Evolutionary conservation across 768 basidiomycete species (phyloP), one percentile per base, ranked within the genome.

Genomic region (Lactifluus subvellereus): DNA sequence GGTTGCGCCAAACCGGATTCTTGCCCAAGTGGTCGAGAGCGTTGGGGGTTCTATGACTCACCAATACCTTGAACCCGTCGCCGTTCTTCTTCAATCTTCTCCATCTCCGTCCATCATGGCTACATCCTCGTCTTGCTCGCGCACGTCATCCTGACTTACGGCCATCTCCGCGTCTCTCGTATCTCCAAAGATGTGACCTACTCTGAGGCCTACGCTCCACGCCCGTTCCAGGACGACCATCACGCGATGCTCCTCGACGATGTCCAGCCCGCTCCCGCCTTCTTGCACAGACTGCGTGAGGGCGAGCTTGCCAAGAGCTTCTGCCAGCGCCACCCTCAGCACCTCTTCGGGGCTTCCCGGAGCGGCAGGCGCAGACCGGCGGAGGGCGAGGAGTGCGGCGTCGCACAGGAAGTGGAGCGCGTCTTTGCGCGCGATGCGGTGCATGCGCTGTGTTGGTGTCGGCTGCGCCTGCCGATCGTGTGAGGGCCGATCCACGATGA

Each of bases 371-470:
- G 40, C 43, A 20, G 54, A 40, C 13, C 54, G 59, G 37, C 52
- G 35, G 3, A 66, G 48, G 40, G 59, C 32, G 27, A 61, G 54
- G 3, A 45, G 48, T 11, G 49, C n/a, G 5, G 54, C 55, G 2
- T 64, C 53, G 13, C 63, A 66, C 18, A 66, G 55, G 11, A 60
- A 56, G 38, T 60, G 45, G 14, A 66, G 45, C 37, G 59, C 64
- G 18, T 66, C 64, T 35, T 65, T 66, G 37, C 63, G 59, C 22
- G 51, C 66, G 43, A 65, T 45, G 18, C 63, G 63, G 27, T 53
- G 54, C 1, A 66, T 30, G 18, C 57, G 62, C 14, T 54, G 62
- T 1, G 38, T 13, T 22, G 62, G 38, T 2, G 52, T 55, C 30
- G 35, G 38, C 30, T 42, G 37, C 6, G 22, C 22, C 22, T 1